Evolutionary conservation across 2,329 filamentous ascomycete genomes (phyloP).

Genomic region (Phialocephala sp.): DNA sequence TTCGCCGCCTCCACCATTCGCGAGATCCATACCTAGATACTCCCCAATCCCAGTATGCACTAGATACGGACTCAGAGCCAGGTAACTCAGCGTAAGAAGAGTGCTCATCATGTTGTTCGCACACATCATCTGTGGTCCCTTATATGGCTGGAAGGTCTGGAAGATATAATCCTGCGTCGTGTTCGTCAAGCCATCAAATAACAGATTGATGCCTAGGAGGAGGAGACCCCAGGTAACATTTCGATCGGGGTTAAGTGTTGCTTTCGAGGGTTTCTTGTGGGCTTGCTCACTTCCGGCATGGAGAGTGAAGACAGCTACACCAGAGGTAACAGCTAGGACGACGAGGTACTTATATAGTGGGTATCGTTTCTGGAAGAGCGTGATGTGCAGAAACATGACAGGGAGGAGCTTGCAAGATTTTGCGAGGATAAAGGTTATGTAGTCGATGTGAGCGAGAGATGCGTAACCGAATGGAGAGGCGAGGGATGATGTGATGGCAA

Average conservation of each 20-base stretch:
- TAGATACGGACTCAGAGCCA: constrained; percentile 81
- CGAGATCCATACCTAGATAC: constrained; percentile 69
- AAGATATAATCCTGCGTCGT: constrained; percentile 97
- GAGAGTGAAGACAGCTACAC: constrained; percentile 93
- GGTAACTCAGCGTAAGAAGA: constrained; percentile 74
- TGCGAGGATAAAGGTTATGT: constrained; percentile 95
- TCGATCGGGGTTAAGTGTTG: constrained; percentile 53
- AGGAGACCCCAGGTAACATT: constrained; percentile 81
- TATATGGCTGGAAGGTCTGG: constrained; percentile 75
- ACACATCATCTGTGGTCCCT: constrained; percentile 99
- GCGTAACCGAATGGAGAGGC: constrained; percentile 97
- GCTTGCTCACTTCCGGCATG: constrained; percentile 59
- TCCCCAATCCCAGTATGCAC: constrained; percentile 68
- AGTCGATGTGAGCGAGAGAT: constrained; percentile 90
- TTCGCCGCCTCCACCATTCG: constrained; percentile 71
- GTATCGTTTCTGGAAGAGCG: constrained; percentile 86
- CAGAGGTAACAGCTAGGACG: constrained; percentile 86
- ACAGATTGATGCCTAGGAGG: constrained; percentile 83
- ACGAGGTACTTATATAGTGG: constrained; percentile 97
- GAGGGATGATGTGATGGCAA: constrained; percentile 85
- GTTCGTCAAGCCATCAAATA: constrained; percentile 96
- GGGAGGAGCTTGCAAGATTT: constrained; percentile 99
- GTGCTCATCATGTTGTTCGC: constrained; percentile 92
- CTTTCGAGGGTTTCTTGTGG: constrained; percentile 51
- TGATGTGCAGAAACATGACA: constrained; percentile 96